Percentiles rank a stretch among this genome's conserved stretches.
phyloP scores from a whole-genome alignment of 2,329 filamentous ascomycete species.

The Periconia macrospinosa region DNA sequence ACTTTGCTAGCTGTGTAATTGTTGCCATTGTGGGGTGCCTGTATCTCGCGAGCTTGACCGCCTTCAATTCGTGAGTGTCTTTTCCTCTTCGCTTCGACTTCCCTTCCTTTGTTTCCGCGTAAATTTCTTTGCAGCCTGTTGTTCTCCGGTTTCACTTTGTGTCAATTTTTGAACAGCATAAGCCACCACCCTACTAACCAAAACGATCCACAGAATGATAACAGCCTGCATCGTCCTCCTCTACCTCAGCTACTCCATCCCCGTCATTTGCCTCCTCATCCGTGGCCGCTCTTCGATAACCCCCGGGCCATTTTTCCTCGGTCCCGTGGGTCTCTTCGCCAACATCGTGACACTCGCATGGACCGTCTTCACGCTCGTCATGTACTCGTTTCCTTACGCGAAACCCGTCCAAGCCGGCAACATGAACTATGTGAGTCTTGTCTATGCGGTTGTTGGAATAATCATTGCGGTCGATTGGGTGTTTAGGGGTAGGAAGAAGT shows the following conservation, averaged over 20 bases:
- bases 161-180: background rate
- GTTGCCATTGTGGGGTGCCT: conserved; percentile 52
- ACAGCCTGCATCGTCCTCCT: conserved; percentile 47
- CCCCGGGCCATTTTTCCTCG: conserved; percentile 53
- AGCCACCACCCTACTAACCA: background rate
- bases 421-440: conserved; percentile 34
- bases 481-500: conserved; percentile 31
- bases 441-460: conserved; percentile 28
- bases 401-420: conserved; percentile 32
- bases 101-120: background rate
- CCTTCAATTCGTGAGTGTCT: conserved; percentile 43
- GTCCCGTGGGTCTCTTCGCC: conserved; percentile 33
- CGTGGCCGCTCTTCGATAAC: conserved; percentile 49
- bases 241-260: conserved; percentile 45
- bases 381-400: conserved; percentile 45
- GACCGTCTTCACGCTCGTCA: conserved; percentile 54
- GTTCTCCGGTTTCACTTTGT: too few relatives aligned
- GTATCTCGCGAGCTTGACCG: conserved; percentile 47
- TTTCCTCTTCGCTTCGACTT: background rate
- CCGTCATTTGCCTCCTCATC: conserved; percentile 50
- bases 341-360: conserved; percentile 51
- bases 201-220: conserved; percentile 36
- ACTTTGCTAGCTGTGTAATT: conserved; percentile 47
- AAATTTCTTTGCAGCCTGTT: too few relatives aligned
- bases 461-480: conserved; percentile 36